A percentile compares a stretch with the other conserved stretches of the same genome.
Evolutionary conservation across 441 rosid species (phyloP).

Genomic region (Adansonia rubrostipa): DNA sequence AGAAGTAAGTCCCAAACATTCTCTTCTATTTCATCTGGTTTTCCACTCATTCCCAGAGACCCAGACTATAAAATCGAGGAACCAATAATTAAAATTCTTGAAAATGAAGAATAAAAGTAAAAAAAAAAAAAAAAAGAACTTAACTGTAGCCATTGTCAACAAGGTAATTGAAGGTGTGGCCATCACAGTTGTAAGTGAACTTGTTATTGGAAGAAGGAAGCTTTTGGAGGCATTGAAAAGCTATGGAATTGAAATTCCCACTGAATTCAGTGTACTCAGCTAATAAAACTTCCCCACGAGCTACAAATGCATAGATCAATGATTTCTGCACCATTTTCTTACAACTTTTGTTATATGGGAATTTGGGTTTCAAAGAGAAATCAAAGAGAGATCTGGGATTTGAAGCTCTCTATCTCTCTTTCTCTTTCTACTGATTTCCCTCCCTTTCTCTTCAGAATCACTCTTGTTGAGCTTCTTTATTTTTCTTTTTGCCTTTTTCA

Average conservation of each 20-base stretch:
- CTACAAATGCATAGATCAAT: slow-evolving; percentile 77
- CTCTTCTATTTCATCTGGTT: not conserved
- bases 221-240: slow-evolving; percentile 82
- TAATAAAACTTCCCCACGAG: slow-evolving; percentile 63
- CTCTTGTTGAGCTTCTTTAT: slow-evolving; percentile 1
- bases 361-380: slow-evolving; percentile 16
- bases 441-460: slow-evolving; percentile 11
- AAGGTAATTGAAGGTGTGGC: slow-evolving; percentile 79
- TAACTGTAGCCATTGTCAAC: slow-evolving; percentile 75
- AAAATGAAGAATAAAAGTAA: not conserved
- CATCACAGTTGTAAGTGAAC: slow-evolving; percentile 82
- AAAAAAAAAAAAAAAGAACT: slow-evolving; percentile 24
- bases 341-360: not conserved
- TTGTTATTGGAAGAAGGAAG: slow-evolving; percentile 73
- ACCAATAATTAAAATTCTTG: not conserved
- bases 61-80: not conserved
- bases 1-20: not conserved
- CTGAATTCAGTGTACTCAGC: slow-evolving; percentile 73
- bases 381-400: slow-evolving; percentile 24
- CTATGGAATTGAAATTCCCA: slow-evolving; percentile 72
- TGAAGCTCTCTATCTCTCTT: not conserved
- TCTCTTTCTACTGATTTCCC: slow-evolving; percentile 14
- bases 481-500: not conserved
- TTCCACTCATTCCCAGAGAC: not conserved
- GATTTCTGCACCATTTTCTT: slow-evolving; percentile 57